A percentile compares a stretch with the other conserved stretches of the same genome.
phyloP scores from a whole-genome alignment of 768 basidiomycete genomes.

The Leccinum variicolor region DNA sequence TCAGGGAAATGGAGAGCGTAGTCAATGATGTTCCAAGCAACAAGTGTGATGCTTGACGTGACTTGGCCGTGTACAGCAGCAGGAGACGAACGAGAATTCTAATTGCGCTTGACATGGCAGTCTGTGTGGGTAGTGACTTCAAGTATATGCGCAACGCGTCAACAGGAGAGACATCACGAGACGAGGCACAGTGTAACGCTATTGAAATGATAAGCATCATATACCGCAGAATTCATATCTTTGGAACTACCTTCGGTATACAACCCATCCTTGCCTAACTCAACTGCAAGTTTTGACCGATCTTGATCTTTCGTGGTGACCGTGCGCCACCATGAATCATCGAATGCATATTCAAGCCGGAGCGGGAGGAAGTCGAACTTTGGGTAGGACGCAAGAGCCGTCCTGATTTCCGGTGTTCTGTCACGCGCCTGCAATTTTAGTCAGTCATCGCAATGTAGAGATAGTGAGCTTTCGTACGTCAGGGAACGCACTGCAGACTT shows the following conservation, averaged over 20 bases:
- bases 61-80: conserved; percentile 61
- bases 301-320: conserved; percentile 34
- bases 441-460: conserved; percentile 1
- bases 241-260: conserved; percentile 25
- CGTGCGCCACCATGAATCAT: conserved; percentile 59
- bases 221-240: not conserved
- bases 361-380: conserved; percentile 58
- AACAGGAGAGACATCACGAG: conserved; percentile 15
- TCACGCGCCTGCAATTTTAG: conserved; percentile 45
- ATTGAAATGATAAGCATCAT: conserved; percentile 2
- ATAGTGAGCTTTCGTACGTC: conserved; percentile 42
- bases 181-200: conserved; percentile 24
- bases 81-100: conserved; percentile 63
- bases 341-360: conserved; percentile 73
- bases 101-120: conserved; percentile 59
- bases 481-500: conserved; percentile 57
- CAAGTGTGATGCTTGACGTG: conserved; percentile 65
- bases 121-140: conserved; percentile 67
- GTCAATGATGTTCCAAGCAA: conserved; percentile 80
- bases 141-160: conserved; percentile 49
- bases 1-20: conserved; percentile 67
- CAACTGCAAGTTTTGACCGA: conserved; percentile 36
- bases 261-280: conserved; percentile 53
- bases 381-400: conserved; percentile 45
- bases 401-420: conserved; percentile 48